Evolutionary conservation across 305 asterid genomes (phyloP), one percentile per base, ranked within the genome.

Genomic region (Lippia alba): DNA sequence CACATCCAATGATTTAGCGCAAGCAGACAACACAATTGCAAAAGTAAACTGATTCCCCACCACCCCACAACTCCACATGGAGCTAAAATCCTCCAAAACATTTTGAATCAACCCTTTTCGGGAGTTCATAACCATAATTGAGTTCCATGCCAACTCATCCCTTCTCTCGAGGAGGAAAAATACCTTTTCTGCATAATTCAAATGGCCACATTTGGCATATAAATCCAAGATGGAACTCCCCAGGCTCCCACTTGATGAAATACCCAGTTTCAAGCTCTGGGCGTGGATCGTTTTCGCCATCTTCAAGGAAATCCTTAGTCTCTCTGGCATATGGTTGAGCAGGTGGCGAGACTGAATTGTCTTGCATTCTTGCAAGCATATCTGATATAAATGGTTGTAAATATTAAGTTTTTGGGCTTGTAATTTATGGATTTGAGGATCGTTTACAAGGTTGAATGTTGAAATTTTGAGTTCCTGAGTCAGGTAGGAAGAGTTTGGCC

Each of bases 111-210:
- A 45, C 65, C 89, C 87, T 44, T 71, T 74, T 32, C 90, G 81
- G 10, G 97, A 94, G 32, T 87, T 81, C 92, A 91, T 81, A 32
- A 77, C 78, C 82, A 89, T 74, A 64, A 94, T 74, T 9, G 98
- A 94, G 80, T 94, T 91, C 96, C 97, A 93, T 57, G 97, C 84
- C 71, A 80, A 75, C 10, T 73, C 80, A 83, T 86, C 90, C 80
- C 76, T 86, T 58, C 54, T 73, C 71, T 75, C 79, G 44, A 93
- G 93, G 53, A 20, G 65, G 3, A 48, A 65, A 69, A 92, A 89
- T 0, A 84, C 74, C 75, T 83, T 82, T 54, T 77, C 80, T 2
- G 93, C 88, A 44, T 83, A 87, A 63, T 67, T 86, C 67, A 71
- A 30, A 69, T 83, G 79, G 44, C 97, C 95, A 30, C 95, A 87